Conservation (phyloP, 768 basidiomycete species). For the Gyrodon lividus region DNA sequence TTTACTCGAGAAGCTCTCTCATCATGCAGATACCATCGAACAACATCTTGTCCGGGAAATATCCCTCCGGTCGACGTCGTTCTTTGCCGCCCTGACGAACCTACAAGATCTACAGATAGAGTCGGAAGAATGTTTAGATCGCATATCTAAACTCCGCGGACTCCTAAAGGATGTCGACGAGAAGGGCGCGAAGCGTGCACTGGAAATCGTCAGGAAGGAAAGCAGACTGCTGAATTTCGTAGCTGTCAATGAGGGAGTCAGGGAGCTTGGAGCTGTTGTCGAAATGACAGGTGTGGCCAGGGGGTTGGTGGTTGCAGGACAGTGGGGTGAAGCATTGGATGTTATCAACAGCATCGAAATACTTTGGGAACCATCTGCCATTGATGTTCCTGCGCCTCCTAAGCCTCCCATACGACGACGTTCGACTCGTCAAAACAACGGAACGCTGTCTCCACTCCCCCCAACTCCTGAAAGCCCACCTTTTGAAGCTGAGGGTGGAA, state of each 20-base stretch:
- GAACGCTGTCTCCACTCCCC: slow-evolving; percentile 30
- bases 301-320: slow-evolving; percentile 75
- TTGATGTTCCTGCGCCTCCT: slow-evolving; percentile 6
- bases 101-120: slow-evolving; percentile 90
- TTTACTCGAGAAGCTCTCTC: slow-evolving; percentile 85
- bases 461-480: slow-evolving; percentile 36
- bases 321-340: slow-evolving; percentile 84
- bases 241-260: slow-evolving; percentile 59
- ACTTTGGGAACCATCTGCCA: slow-evolving; percentile 44
- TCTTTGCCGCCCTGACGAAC: slow-evolving; percentile 95
- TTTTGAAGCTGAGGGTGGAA: slow-evolving; percentile 6
- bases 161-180: slow-evolving; percentile 76
- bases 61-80: slow-evolving; percentile 83
- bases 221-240: slow-evolving; percentile 59
- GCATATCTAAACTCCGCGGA: slow-evolving; percentile 68
- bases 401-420: slow-evolving; percentile 1
- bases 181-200: slow-evolving; percentile 73
- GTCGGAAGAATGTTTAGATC: slow-evolving; percentile 75
- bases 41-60: slow-evolving; percentile 94
- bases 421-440: slow-evolving; percentile 14
- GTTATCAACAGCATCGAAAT: slow-evolving; percentile 67
- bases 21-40: slow-evolving; percentile 91
- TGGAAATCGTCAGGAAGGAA: slow-evolving; percentile 70
- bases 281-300: slow-evolving; percentile 76
- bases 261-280: slow-evolving; percentile 64